phyloP scores from a whole-genome alignment of 371 early-diverging fungal genomes.

The Agmasoma carcini region DNA sequence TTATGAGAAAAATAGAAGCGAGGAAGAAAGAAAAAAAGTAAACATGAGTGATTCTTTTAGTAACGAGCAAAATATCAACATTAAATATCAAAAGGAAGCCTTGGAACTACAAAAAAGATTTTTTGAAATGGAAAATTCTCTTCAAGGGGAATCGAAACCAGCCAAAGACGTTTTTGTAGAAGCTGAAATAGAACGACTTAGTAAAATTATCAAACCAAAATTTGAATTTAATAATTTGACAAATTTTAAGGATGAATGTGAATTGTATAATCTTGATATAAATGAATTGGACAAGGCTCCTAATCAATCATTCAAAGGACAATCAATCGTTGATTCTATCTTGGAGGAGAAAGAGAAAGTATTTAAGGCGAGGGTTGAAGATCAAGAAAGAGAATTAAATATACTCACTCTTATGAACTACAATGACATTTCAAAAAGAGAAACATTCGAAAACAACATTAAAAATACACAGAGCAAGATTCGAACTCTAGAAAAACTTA shows the following conservation, averaged over 20 bases:
- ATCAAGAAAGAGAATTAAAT: background rate
- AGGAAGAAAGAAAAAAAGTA: slow-evolving; percentile 4
- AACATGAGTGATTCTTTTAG: background rate
- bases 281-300: too few species aligned
- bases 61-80: background rate
- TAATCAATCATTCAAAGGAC: too few species aligned
- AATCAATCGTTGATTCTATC: background rate
- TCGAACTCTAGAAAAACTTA: background rate
- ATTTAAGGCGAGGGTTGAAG: background rate
- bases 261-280: too few species aligned
- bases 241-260: too few species aligned
- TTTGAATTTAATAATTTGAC: too few species aligned
- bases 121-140: slow-evolving; percentile 6
- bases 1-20: background rate
- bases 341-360: slow-evolving; percentile 9
- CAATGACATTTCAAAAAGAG: slow-evolving; percentile 6
- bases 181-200: too few species aligned
- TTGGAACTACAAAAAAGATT: slow-evolving; percentile 1
- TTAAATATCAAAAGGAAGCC: background rate
- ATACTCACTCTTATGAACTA: slow-evolving; percentile 5
- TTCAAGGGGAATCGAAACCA: background rate
- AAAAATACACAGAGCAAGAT: slow-evolving; percentile 19
- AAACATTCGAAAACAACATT: slow-evolving; percentile 17
- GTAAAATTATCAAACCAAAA: too few species aligned
- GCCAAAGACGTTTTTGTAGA: too few species aligned